Evolutionary conservation across 495 filamentous ascomycete species (phyloP), one percentile per base, ranked within the genome.

Genomic region (Aspergillus wentii): DNA sequence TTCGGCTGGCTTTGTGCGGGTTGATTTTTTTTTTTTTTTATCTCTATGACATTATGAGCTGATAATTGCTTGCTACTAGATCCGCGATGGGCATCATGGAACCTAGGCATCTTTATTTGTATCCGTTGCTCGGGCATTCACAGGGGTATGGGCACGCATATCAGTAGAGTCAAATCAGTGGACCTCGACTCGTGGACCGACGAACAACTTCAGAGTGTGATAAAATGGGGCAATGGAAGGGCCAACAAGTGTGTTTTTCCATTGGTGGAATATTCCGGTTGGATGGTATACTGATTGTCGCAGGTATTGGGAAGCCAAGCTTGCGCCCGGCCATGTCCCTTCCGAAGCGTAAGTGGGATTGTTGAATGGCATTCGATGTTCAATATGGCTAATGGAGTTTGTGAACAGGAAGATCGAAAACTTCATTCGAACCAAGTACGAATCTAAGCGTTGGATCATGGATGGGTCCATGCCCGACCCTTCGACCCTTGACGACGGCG

Each of bases 11-110:
- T 22, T 20, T 3, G 23, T 3, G 5, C n/a, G 6, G 14, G 1
- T 6, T 17, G 4, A 30, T 6, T 28, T 3, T 33, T 8, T 13
- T 2, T 32, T n/a, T 18, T 8, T 11, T 31, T 9, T 35, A 41
- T 46, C 58, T 31, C 33, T 17, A 16, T 17, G 9, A 4, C 10
- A n/a, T 18, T 6, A 33, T 28, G 30, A 15, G n/a, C 52, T 45
- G 35, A 54, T 33, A 28, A 37, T 33, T 17, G 17, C 46, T 23
- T 49, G 32, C n/a, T n/a, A 33, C 20, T 56, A 94, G 88, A 94
- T 67, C 94, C 92, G 43, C 78, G 94, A 82, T 98, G 92, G 92
- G 92, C 94, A 2, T 94, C 87, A 50, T 97, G 92, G 90, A 96
- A 95, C 56, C 62, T 95, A 36, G 90, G 90, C 36, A 81, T 97